Evolutionary conservation across 345 rosid genomes (phyloP), one percentile per base, ranked within the genome.

Genomic region (Fremontodendron californicum): DNA sequence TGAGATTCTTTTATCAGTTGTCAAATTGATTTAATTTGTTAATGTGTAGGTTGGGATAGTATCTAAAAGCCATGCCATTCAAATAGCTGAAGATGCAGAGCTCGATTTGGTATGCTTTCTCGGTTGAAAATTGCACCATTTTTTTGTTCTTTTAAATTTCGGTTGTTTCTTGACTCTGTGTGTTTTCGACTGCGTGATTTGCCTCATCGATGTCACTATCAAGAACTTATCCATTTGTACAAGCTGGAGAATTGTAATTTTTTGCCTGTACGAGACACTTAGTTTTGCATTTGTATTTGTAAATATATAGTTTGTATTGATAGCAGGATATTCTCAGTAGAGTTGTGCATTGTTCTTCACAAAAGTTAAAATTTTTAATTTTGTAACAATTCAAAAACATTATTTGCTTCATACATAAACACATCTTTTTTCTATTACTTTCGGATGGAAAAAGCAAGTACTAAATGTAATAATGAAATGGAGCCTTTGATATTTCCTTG

Each of bases 51-150:
- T 93, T 81, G 98, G 98, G 62, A 83, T 94, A 78, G 89, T 95
- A 51, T 71, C 97, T 71, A 90, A 88, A 87, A 79, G 62, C 23
- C 88, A 92, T 78, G 99, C 99, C 15, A 83, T 91, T 75, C 87
- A 83, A 85, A 90, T 85, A 86, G 99, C 99, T 77, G 97, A 86
- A 29, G 96, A 89, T 76, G 90, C 92, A 73, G 93, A 88, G 76
- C 97, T 95, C 74, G 96, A 96, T 84, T 78, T 96, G 98, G 97
- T 93, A 89, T 80, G 82, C 39, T 39, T 75, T 66, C 55, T 46
- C 35, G 5, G 57, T 75, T 54, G 51, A 55, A 73, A 10, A 19
- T 23, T 37, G 4, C 4, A 12, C 23, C 33, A 33, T 33, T 9
- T n/a, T 43, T 43, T 21, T 43, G 11, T 43, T 23, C 13, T 23